Evolutionary conservation across 495 filamentous ascomycete genomes (phyloP).

Genomic region (Neurospora sp.): DNA sequence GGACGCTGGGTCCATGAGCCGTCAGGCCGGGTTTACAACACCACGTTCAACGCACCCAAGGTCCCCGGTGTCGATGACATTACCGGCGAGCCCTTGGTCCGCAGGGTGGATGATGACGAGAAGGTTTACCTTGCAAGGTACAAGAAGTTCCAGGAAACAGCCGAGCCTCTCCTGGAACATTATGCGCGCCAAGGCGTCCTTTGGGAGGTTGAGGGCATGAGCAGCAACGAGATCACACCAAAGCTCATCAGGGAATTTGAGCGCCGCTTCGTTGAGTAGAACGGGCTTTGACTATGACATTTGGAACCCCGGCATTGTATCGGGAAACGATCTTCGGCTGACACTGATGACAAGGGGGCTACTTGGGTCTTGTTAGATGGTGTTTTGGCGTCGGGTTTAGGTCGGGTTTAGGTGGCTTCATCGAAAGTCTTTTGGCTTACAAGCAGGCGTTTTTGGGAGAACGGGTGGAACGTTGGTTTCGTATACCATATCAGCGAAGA

Average conservation of each 20-base stretch:
- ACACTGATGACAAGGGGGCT: background rate
- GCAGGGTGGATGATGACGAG: conserved; percentile 75
- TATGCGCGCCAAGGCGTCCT: conserved; percentile 80
- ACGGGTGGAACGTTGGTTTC: background rate
- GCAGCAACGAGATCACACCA: conserved; percentile 88
- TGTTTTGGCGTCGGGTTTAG: background rate
- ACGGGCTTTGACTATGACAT: background rate
- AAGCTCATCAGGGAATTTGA: conserved; percentile 73
- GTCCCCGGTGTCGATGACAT: conserved; percentile 77
- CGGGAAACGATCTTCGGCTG: background rate
- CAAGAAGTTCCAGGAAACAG: conserved; percentile 77
- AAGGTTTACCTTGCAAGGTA: conserved; percentile 75
- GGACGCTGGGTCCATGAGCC: conserved; percentile 91
- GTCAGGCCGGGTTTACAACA: conserved; percentile 89
- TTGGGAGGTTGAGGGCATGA: conserved; percentile 78
- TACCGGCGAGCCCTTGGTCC: conserved; percentile 78
- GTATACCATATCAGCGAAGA: background rate
- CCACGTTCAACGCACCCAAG: conserved; percentile 77
- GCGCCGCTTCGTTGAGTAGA: conserved; percentile 48
- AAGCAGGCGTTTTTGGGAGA: background rate
- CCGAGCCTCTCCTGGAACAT: conserved; percentile 73
- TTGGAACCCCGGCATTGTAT: background rate
- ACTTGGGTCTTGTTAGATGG: background rate
- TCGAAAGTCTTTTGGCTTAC: background rate
- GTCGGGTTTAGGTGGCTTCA: background rate